These are phyloP conservation scores for Eucommia ulmoides DNA, from an alignment of 257 asterid genomes.

Conservation along the genomic window DNA sequence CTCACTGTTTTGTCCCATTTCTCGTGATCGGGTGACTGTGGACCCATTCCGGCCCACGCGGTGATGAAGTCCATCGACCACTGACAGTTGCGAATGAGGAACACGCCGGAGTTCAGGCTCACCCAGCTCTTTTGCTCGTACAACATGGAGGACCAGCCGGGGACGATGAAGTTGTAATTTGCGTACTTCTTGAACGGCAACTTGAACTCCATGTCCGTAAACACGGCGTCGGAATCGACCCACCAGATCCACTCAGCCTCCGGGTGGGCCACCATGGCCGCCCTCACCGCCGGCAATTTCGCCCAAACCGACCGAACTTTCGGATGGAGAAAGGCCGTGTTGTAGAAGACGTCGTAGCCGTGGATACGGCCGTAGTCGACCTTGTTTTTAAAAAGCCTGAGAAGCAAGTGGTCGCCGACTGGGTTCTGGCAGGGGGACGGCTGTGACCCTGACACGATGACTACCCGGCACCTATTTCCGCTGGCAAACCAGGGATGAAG, in stretches of 20 bases:
- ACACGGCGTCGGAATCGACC: constrained; percentile 74
- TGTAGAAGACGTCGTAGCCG: constrained; percentile 46
- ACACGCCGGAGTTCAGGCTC: constrained; percentile 55
- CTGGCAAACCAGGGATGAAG: constrained; percentile 25
- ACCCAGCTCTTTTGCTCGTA: constrained; percentile 70
- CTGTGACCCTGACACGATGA: constrained; percentile 69
- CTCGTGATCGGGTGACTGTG: constrained; percentile 38
- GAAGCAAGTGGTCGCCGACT: constrained; percentile 43
- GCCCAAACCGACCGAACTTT: constrained; percentile 56
- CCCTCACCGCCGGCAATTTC: constrained; percentile 47
- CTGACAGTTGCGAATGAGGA: constrained; percentile 59
- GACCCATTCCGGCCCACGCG: constrained; percentile 75
- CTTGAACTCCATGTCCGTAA: constrained; percentile 75
- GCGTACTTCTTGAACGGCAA: constrained; percentile 52
- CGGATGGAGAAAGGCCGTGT: constrained; percentile 39
- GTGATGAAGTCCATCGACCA: constrained; percentile 77
- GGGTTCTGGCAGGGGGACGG: constrained; percentile 49
- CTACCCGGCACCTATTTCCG: constrained; percentile 19
- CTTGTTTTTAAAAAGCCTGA: constrained; percentile 63
- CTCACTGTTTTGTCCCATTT: constrained; percentile 42
- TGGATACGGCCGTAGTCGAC: constrained; percentile 68
- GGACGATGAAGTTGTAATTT: constrained; percentile 44
- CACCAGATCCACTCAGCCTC: constrained; percentile 68
- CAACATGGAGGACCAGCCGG: constrained; percentile 65
- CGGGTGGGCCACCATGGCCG: constrained; percentile 80